Conservation (phyloP, 2,329 filamentous ascomycete genomes). For the Cladobotryum mycophilum region DNA sequence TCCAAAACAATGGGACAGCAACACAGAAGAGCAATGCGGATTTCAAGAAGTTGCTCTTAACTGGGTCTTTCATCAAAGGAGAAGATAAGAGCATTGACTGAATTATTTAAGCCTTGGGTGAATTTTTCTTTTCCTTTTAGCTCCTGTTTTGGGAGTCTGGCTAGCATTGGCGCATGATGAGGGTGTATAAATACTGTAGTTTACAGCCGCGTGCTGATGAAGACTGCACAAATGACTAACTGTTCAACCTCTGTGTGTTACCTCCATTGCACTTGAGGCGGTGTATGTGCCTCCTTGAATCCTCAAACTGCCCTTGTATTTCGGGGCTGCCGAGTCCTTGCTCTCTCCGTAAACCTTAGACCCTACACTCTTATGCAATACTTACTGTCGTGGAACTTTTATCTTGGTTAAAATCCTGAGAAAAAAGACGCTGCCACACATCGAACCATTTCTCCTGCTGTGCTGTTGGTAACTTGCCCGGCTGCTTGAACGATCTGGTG, state of each 20-base stretch:
- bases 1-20: slow-evolving; percentile 15
- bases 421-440: slow-evolving; percentile 66
- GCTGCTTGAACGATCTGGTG: slow-evolving; percentile 61
- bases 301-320: neutral
- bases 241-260: too few species aligned
- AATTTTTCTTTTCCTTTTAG: neutral
- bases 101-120: neutral
- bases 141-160: neutral
- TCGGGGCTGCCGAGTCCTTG: neutral
- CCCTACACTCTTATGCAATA: slow-evolving; percentile 21
- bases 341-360: neutral
- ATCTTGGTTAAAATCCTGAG: slow-evolving; percentile 40
- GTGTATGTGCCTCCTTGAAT: neutral
- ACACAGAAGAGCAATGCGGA: slow-evolving; percentile 49
- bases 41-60: slow-evolving; percentile 49
- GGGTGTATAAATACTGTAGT: too few species aligned
- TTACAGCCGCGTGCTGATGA: too few species aligned
- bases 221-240: too few species aligned
- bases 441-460: slow-evolving; percentile 70
- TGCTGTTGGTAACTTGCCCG: slow-evolving; percentile 54
- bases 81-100: slow-evolving; percentile 4
- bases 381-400: slow-evolving; percentile 19
- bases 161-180: too few species aligned
- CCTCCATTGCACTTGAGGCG: too few species aligned
- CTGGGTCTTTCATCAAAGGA: slow-evolving; percentile 13